Base-by-base conservation (phyloP, 2,329 filamentous ascomycete genomes). In the Fusarium pseudograminearum region DNA sequence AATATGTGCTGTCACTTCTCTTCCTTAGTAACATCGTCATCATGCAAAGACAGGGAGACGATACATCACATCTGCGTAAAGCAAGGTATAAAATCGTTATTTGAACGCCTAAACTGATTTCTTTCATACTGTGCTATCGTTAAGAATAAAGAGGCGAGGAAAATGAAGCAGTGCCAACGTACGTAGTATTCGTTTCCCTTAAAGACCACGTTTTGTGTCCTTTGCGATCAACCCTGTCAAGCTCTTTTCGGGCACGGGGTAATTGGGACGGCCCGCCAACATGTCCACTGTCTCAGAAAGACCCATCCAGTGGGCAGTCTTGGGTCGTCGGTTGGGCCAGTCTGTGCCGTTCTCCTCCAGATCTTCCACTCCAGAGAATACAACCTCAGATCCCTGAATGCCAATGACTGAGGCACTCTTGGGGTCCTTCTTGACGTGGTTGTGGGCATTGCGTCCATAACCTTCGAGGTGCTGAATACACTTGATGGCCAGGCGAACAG, bases 391-490 rank as follows among this genome's bases (percentile, higher is more conserved):
- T 24, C 94, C 94, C 81, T 93, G 91, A 78, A 99, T 95, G 28
- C 96, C 96, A 76, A 99, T 98, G 40, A 99, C 93, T 0, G 89
- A 85, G 4, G 91, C 86, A 55, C 91, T 94, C 78, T 90, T 83
- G 7, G 90, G 87, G 76, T 98, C 92, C 30, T 87, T 85, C 66
- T 89, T 88, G 67, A 97, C 92, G 65, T 90, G 88, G 40, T 86
- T 84, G 64, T 87, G 86, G 36, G 86, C 84, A 73, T 89, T 88
- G 52, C 88, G 89, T 9, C 89, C 89, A 75, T 90, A 97, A 24
- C 82, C 80, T 81, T 99, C 96, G 6, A 99, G 84, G 77, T 97
- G 94, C 83, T 97, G 90, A 77, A 98, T 92, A 78, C 93, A 97
- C 82, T 94, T 95, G 81, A 98, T 96, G 12, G 94, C 93, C 76